Evolutionary conservation across 1,139 yeast species (phyloP), one percentile per base, ranked within the genome.

Genomic region (Yamadazyma conglobata): DNA sequence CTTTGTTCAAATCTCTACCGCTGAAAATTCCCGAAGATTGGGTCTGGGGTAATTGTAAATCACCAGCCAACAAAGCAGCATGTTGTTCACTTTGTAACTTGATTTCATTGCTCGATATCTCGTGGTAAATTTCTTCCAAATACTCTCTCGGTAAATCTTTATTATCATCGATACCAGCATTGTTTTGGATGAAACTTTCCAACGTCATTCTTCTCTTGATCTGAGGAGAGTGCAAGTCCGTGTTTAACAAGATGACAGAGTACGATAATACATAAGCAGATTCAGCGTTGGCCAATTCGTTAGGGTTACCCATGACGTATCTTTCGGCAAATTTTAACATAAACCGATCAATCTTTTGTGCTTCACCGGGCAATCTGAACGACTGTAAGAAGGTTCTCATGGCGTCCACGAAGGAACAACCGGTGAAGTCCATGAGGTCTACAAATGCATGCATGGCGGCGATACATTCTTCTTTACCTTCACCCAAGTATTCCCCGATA

Each of bases 311-410:
- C 41, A 82, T 78, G 22, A 81, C 80, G 50, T 82, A 93, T 45
- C 95, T 70, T 54, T 88, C 96, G 3, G 98, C 98, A 64, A 93
- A 93, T 50, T 93, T 91, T 50, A 91, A 73, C 96, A 93, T 87
- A 51, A 80, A 87, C 47, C 99, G 72, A 65, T 93, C 98, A 55
- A 93, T 89, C 52, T 91, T 91, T 58, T 93, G 99, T 2, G 96
- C 89, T 60, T 93, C 99, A 27, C 99, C 99, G 0, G 99, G 98
- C 37, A 93, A 70, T 53, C 98, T 72, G 59, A 93, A 93, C 25
- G 79, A 71, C 54, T 93, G 98, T 38, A 93, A 69, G 49, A 87
- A 87, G 8, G 64, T 65, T 47, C 98, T 75, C 64, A 93, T 66
- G 0, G 97, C 94, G 45, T 81, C 95, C 7, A 89, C 93, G 50